Evolutionary conservation across 495 filamentous ascomycete species (phyloP), one percentile per base, ranked within the genome.

Genomic region (Xylaria flabelliformis): DNA sequence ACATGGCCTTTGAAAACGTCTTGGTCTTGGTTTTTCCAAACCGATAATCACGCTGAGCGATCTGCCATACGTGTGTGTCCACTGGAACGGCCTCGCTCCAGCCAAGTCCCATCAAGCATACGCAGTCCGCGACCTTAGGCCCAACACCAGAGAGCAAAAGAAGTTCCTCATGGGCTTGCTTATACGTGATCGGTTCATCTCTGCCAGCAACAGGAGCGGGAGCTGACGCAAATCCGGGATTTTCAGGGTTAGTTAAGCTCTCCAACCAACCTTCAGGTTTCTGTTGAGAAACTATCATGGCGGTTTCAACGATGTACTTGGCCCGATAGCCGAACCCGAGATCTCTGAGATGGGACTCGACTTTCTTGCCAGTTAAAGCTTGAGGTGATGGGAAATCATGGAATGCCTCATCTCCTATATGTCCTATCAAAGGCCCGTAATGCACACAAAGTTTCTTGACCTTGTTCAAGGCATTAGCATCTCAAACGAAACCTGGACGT

Each of bases 61-160:
- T 98, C 83, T 99, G 94, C 94, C 94, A 97, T 41, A 99, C 95
- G 85, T 99, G 96, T 4, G 96, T 99, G 82, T 99, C 96, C 39
- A 99, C 91, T 1, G 96, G 96, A 2, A 99, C 94, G 6, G 94
- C 89, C 79, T 98, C 96, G 8, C 92, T 90, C 94, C 97, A 98
- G n/a, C 95, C 95, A 6, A 99, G 83, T 15, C 96, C 97, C 94
- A 99, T 97, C 48, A 99, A 81, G 80, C 92, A 97, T 7, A 98
- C 94, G 78, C 96, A 99, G 79, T 99, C 96, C 4, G 97, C 91
- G 6, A 99, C 96, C 79, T 99, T 99, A 0, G 96, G 96, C 0
- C 96, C 96, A 9, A 98, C 97, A 1, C 96, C 96, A 69, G 93
- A 87, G 32, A 99, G 84, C 29, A 86, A 80, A 4, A 98, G 82